These are phyloP conservation scores for Ceratocystis cubensis DNA, from an alignment of 2,329 filamentous ascomycete species.

Conservation along the genomic window DNA sequence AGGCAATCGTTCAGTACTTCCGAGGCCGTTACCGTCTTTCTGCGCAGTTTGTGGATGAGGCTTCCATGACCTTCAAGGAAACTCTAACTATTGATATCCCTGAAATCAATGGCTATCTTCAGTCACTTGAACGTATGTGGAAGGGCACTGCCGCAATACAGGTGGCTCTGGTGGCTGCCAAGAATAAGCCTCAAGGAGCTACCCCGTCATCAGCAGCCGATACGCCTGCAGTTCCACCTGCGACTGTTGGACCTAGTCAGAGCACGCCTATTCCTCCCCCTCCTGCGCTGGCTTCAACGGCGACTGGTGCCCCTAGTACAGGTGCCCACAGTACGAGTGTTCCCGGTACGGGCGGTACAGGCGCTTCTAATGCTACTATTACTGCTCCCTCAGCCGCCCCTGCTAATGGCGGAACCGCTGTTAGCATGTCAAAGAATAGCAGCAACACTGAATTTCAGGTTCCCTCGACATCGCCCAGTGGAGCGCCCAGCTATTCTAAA, in stretches of 20 bases:
- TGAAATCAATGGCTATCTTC: not conserved
- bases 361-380: not conserved
- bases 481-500: slow-evolving; percentile 39
- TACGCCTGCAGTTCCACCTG: not conserved
- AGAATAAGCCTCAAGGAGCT: not conserved
- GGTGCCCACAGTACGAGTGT: not conserved
- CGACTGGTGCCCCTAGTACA: not conserved
- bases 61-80: not conserved
- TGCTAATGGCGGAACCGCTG: not conserved
- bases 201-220: not conserved
- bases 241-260: not conserved
- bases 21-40: not conserved
- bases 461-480: slow-evolving; percentile 42
- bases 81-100: slow-evolving; percentile 2
- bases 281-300: not conserved
- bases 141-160: not conserved
- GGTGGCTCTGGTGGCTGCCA: not conserved
- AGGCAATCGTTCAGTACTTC: not conserved
- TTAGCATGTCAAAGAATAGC: slow-evolving; percentile 8
- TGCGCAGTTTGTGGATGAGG: not conserved
- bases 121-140: not conserved
- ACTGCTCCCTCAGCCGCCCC: not conserved
- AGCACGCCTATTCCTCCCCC: not conserved
- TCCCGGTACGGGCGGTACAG: not conserved
- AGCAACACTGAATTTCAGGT: slow-evolving; percentile 6